These are phyloP conservation scores for Gnaphalium uliginosum DNA, from an alignment of 129 eudicot genomes.

Conservation along the genomic window DNA sequence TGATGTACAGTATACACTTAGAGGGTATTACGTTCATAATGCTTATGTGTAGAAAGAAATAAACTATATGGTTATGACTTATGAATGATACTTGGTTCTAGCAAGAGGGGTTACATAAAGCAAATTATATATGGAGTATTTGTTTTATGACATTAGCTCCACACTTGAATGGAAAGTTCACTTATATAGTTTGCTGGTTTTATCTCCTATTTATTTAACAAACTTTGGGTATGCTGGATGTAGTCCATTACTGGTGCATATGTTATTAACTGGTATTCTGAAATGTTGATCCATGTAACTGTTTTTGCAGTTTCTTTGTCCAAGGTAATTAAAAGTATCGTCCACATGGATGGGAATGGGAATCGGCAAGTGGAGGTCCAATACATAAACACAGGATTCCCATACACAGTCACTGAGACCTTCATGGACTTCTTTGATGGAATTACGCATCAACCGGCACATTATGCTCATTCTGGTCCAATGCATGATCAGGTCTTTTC, in stretches of 20 bases:
- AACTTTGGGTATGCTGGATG: constrained; percentile 15
- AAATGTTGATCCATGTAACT: neutral
- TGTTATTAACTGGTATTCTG: constrained; percentile 1
- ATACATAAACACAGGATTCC: constrained; percentile 62
- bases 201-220: neutral
- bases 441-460: constrained; percentile 49
- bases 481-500: constrained; percentile 61
- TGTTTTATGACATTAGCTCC: neutral
- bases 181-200: neutral
- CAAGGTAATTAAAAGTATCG: neutral
- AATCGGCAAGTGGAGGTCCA: constrained; percentile 60
- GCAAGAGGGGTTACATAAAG: neutral
- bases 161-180: neutral
- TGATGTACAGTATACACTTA: neutral
- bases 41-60: neutral
- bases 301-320: constrained; percentile 32
- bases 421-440: constrained; percentile 72
- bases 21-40: neutral
- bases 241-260: neutral
- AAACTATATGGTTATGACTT: constrained; percentile 7
- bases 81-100: neutral
- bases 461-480: constrained; percentile 52
- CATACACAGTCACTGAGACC: constrained; percentile 52
- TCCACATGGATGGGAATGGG: constrained; percentile 52
- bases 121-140: constrained; percentile 5